Evolutionary conservation across 495 filamentous ascomycete species (phyloP).

Genomic region (Penicillium odoratum): DNA sequence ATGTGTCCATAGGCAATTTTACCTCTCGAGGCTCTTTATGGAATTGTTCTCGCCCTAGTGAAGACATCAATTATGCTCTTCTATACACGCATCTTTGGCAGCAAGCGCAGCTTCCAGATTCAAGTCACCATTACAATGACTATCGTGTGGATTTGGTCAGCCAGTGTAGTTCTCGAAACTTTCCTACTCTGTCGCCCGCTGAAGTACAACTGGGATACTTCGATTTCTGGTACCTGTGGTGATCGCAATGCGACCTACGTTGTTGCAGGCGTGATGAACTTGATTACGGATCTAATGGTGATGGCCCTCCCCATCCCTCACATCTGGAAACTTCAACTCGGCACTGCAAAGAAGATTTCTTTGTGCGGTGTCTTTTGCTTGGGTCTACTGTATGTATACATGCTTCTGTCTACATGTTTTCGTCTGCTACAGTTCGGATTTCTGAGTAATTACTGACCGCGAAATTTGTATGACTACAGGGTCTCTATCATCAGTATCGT

Average conservation of each 20-base stretch:
- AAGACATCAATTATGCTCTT: conserved; percentile 23
- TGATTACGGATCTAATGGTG: not conserved
- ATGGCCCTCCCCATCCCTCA: not conserved
- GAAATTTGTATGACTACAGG: not conserved
- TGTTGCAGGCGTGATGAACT: not conserved
- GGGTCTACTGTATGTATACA: not conserved
- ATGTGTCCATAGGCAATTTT: not conserved
- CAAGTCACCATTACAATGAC: conserved; percentile 2
- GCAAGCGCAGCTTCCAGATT: conserved; percentile 16
- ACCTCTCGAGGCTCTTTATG: conserved; percentile 12
- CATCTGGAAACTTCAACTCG: not conserved
- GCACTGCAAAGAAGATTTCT: not conserved
- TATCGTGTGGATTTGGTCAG: conserved; percentile 2
- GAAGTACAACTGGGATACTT: conserved; percentile 3
- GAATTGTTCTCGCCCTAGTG: conserved; percentile 12
- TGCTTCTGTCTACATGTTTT: not conserved
- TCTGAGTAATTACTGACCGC: not conserved
- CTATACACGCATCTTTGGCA: conserved; percentile 19
- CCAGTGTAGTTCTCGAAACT: conserved; percentile 1
- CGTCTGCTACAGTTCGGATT: too few relatives aligned
- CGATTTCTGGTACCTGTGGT: not conserved
- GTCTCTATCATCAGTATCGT: conserved; percentile 2
- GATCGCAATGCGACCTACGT: not conserved
- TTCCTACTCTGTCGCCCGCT: conserved; percentile 4
- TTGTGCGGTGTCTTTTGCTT: conserved; percentile 2